Evolutionary conservation across 2,329 filamentous ascomycete species (phyloP), one percentile per base, ranked within the genome.

Genomic region (Paecilomyces sp.): DNA sequence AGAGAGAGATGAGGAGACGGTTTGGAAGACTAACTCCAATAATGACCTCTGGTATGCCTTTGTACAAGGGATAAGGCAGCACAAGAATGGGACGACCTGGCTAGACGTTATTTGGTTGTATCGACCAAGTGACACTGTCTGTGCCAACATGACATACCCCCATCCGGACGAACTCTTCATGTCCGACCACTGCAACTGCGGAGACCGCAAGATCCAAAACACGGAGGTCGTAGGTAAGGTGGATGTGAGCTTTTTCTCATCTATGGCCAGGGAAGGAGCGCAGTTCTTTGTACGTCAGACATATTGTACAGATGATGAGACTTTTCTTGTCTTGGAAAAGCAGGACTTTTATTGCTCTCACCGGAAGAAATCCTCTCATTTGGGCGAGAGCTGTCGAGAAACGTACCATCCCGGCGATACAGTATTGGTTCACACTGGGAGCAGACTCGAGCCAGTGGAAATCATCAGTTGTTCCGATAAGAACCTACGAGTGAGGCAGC

Each of bases 31-130:
- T 18, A 76, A 78, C 0, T 77, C 81, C 18, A 67, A 73, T 0
- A 75, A 79, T 1, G 71, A 76, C n/a, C 75, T 83, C 1, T 92
- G 89, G 88, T 88, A 88, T 67, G 88, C 85, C 0, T 85, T 88
- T 30, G 86, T 94, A 0, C 88, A 90, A 59, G 74, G 73, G 1
- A 74, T 88, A 0, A 75, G 80, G 8, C 57, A 70, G 0, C 67
- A 68, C 2, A 64, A 69, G 3, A 65, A 69, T 11, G 77, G 79
- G 0, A 63, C 62, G 15, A 73, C 70, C 0, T 75, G 75, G 1
- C 84, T 92, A 11, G 81, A 87, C 58, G 83, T 92, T 0, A 79
- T 89, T 1, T 94, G 90, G 90, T 77, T 94, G 0, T 93, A 92
- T 64, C 79, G 83, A 1, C 83, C 90, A 0, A 77, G 79, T 0